A percentile compares a stretch with the other conserved stretches of the same genome.
These are phyloP conservation scores for Rosa rugosa DNA, from an alignment of 306 rosid genomes.

Conservation along the genomic window DNA sequence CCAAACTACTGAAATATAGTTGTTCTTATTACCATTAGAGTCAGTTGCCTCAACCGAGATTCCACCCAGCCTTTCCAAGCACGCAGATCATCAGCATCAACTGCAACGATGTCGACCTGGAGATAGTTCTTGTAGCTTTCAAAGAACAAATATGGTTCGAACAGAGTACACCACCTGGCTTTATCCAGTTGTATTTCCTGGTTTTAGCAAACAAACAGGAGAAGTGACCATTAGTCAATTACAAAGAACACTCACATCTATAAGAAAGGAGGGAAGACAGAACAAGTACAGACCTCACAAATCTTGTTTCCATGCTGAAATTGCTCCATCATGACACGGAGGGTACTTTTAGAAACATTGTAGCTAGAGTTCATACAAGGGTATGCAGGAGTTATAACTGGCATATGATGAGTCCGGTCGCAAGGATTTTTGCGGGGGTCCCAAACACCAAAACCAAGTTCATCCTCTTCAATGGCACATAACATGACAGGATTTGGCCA, in stretches of 20 bases:
- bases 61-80: constrained; percentile 94
- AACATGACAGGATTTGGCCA: constrained; percentile 98
- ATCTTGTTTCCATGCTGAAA: constrained; percentile 60
- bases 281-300: constrained; percentile 56
- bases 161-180: constrained; percentile 73
- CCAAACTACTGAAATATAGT: not conserved
- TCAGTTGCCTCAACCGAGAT: constrained; percentile 77
- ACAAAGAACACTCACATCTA: not conserved
- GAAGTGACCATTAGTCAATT: not conserved
- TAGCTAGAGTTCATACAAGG: constrained; percentile 96
- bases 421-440: constrained; percentile 79
- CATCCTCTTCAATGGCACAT: constrained; percentile 83
- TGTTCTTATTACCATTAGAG: constrained; percentile 48
- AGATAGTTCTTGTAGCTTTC: constrained; percentile 84
- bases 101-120: constrained; percentile 73
- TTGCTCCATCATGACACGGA: constrained; percentile 91
- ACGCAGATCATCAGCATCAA: constrained; percentile 71
- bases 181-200: constrained; percentile 82
- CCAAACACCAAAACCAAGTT: constrained; percentile 79
- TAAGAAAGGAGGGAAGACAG: not conserved
- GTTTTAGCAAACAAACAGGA: not conserved
- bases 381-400: constrained; percentile 93
- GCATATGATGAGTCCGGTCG: constrained; percentile 80
- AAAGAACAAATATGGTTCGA: constrained; percentile 71
- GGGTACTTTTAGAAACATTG: constrained; percentile 87